These are phyloP conservation scores for Leccinum subspadiceum DNA, from an alignment of 1,284 basidiomycete genomes.

Conservation along the genomic window DNA sequence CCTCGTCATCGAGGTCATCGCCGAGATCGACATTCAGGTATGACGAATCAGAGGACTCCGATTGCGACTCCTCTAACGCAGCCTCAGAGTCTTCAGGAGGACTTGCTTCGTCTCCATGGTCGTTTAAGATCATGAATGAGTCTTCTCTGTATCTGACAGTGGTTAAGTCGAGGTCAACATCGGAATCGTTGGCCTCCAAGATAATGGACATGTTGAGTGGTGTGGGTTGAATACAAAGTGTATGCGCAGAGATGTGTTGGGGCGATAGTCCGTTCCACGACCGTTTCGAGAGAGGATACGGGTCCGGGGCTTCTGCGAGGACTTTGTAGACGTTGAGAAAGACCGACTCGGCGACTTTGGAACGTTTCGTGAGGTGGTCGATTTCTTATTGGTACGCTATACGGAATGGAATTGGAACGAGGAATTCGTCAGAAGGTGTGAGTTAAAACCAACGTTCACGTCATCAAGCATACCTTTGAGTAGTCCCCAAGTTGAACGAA, in stretches of 20 bases:
- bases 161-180: constrained; percentile 13
- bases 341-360: constrained; percentile 90
- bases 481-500: constrained; percentile 74
- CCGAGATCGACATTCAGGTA: constrained; percentile 19
- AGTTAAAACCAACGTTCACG: not conserved
- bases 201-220: constrained; percentile 17
- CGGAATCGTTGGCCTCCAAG: constrained; percentile 15
- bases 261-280: constrained; percentile 89
- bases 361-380: constrained; percentile 89
- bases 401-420: not conserved
- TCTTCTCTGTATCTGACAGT: constrained; percentile 13
- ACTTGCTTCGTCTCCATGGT: constrained; percentile 4
- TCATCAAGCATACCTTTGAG: constrained; percentile 62
- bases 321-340: constrained; percentile 95
- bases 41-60: constrained; percentile 21
- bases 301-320: constrained; percentile 92
- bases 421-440: not conserved
- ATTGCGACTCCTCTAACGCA: constrained; percentile 16
- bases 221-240: not conserved
- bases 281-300: constrained; percentile 94
- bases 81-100: constrained; percentile 1
- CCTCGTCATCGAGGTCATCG: constrained; percentile 17
- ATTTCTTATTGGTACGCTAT: constrained; percentile 95
- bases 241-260: not conserved
- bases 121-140: constrained; percentile 10